Evolutionary conservation across 106 monocot species (phyloP).

Genomic region (Dioscorea zingiberensis): DNA sequence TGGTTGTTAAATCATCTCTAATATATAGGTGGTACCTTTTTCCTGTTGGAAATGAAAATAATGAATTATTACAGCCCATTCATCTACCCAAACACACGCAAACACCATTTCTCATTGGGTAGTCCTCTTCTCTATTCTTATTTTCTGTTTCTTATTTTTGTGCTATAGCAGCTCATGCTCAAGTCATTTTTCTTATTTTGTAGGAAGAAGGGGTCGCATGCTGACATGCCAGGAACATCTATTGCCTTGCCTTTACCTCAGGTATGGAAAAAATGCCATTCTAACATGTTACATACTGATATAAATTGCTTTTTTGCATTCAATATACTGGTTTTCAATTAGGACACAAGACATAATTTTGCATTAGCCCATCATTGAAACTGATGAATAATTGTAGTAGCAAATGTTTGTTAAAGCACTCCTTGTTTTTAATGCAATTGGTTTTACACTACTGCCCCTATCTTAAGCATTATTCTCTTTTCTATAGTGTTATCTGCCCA

Average conservation of each 20-base stretch:
- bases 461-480: too few relatives aligned
- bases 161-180: neutral
- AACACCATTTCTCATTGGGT: constrained; percentile 54
- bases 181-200: neutral
- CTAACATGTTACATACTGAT: neutral
- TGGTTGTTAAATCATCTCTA: neutral
- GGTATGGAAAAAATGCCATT: constrained; percentile 29
- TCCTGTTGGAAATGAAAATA: constrained; percentile 32
- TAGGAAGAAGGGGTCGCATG: constrained; percentile 38
- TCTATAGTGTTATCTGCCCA: too few relatives aligned
- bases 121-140: constrained; percentile 1
- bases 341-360: too few relatives aligned
- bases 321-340: too few relatives aligned
- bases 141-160: neutral
- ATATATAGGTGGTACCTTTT: constrained; percentile 79
- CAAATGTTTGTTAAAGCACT: too few relatives aligned
- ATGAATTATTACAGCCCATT: constrained; percentile 35
- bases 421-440: too few relatives aligned
- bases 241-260: constrained; percentile 56
- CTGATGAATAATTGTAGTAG: too few relatives aligned
- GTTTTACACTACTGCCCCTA: too few relatives aligned
- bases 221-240: constrained; percentile 18
- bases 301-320: neutral
- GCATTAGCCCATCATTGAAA: too few relatives aligned
- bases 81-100: constrained; percentile 50